Conservation (phyloP, 768 basidiomycete species). For the Postia placenta region DNA sequence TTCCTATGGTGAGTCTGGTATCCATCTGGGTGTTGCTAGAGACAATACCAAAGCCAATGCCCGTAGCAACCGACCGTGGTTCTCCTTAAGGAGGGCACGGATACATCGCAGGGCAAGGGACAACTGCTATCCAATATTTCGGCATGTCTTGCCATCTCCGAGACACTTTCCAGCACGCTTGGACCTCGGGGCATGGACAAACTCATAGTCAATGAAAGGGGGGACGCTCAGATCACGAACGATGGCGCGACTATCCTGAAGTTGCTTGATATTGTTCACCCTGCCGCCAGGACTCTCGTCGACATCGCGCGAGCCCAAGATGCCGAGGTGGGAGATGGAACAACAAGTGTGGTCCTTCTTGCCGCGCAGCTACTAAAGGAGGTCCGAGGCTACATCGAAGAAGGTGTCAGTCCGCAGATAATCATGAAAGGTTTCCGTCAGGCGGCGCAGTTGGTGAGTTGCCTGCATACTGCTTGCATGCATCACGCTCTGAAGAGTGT, state of each 20-base stretch:
- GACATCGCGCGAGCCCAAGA: conserved; percentile 98
- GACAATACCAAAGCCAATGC: not conserved
- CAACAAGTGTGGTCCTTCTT: conserved; percentile 91
- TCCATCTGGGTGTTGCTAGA: not conserved
- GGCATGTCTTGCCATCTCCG: conserved; percentile 89
- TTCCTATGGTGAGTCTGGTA: conserved; percentile 60
- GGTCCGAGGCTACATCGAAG: conserved; percentile 86
- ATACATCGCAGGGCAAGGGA: conserved; percentile 89
- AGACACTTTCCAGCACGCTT: conserved; percentile 91
- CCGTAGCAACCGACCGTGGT: conserved; percentile 94
- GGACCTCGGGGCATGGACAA: conserved; percentile 99
- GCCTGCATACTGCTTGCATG: not conserved
- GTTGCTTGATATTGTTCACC: conserved; percentile 95
- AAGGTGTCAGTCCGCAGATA: conserved; percentile 94
- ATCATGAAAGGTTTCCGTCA: conserved; percentile 95
- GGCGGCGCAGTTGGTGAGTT: conserved; percentile 76
- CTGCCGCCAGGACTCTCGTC: conserved; percentile 94
- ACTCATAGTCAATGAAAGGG: conserved; percentile 88
- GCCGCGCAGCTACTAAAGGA: conserved; percentile 95
- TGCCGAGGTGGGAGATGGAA: conserved; percentile 97
- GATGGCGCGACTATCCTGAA: conserved; percentile 99
- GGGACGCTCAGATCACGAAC: conserved; percentile 97
- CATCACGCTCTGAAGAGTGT: not conserved
- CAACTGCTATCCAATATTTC: conserved; percentile 94
- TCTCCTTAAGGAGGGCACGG: conserved; percentile 93